Conservation (phyloP, 2,329 filamentous ascomycete genomes). For the Fusarium sp. region DNA sequence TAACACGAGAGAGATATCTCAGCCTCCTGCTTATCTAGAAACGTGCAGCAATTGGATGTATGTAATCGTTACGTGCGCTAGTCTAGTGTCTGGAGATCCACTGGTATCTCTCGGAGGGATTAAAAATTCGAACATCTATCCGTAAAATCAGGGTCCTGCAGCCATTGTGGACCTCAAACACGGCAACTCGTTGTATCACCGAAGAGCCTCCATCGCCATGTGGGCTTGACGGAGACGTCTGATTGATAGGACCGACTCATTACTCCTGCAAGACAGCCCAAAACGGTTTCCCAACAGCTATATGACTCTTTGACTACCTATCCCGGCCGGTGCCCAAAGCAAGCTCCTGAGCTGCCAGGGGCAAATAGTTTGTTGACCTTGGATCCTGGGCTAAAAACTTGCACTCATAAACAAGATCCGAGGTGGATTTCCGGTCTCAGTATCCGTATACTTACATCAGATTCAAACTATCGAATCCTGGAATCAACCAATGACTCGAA, state of each 20-base stretch:
- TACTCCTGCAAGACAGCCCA: conserved; percentile 14
- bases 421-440: conserved; percentile 22
- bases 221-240: conserved; percentile 32
- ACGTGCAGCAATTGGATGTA: conserved; percentile 33
- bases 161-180: conserved; percentile 26
- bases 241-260: conserved; percentile 36
- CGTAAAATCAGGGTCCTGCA: conserved; percentile 36
- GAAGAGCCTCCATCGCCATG: conserved; percentile 43
- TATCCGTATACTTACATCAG: conserved; percentile 15
- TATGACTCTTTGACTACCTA: conserved; percentile 33
- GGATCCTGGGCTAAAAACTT: conserved; percentile 18
- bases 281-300: conserved; percentile 23
- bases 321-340: conserved; percentile 19
- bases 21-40: conserved; percentile 24
- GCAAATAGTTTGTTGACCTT: conserved; percentile 1
- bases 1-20: neutral
- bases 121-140: conserved; percentile 9
- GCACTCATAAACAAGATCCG: conserved; percentile 5
- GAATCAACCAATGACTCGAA: conserved; percentile 28
- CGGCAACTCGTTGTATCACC: conserved; percentile 32
- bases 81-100: conserved; percentile 28
- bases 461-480: conserved; percentile 11
- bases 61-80: conserved; percentile 38
- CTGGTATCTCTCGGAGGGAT: conserved; percentile 15
- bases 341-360: conserved; percentile 17